These are phyloP conservation scores for Quercus cerris DNA, from an alignment of 306 rosid species.

Conservation along the genomic window DNA sequence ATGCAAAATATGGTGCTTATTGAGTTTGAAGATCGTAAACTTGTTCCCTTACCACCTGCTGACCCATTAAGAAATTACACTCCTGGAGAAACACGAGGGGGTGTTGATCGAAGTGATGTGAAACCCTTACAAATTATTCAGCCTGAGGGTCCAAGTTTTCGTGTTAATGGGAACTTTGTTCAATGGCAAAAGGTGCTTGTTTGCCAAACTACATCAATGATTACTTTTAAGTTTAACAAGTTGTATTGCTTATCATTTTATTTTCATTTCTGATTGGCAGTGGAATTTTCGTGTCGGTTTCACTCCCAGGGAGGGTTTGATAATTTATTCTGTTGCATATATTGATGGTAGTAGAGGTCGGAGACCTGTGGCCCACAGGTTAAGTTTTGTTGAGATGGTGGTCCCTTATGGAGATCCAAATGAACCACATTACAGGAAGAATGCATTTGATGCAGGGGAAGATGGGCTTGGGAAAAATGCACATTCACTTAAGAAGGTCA, in stretches of 20 bases:
- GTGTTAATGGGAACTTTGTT: constrained; percentile 67
- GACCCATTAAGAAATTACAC: constrained; percentile 78
- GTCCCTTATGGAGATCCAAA: constrained; percentile 89
- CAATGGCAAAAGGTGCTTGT: constrained; percentile 70
- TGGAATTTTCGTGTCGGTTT: constrained; percentile 84
- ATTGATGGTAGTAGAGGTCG: constrained; percentile 76
- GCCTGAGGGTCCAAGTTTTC: constrained; percentile 85
- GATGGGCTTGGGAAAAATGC: constrained; percentile 84
- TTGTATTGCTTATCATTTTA: not conserved
- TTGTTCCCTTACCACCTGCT: constrained; percentile 75
- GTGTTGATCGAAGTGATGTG: constrained; percentile 84
- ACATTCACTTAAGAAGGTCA: constrained; percentile 79
- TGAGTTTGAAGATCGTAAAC: constrained; percentile 76
- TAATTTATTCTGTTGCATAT: constrained; percentile 67
- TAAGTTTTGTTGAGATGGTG: constrained; percentile 85
- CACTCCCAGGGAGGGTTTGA: constrained; percentile 73
- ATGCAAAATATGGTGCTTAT: constrained; percentile 81
- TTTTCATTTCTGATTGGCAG: constrained; percentile 41
- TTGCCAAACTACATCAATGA: constrained; percentile 3
- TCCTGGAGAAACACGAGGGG: constrained; percentile 75
- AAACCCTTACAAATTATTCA: constrained; percentile 70
- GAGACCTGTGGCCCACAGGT: constrained; percentile 70
- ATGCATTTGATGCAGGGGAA: constrained; percentile 89
- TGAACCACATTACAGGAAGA: constrained; percentile 82
- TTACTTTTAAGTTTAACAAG: constrained; percentile 6